phyloP scores from a whole-genome alignment of 768 basidiomycete species.

The Kwoniella mangroviensis region DNA sequence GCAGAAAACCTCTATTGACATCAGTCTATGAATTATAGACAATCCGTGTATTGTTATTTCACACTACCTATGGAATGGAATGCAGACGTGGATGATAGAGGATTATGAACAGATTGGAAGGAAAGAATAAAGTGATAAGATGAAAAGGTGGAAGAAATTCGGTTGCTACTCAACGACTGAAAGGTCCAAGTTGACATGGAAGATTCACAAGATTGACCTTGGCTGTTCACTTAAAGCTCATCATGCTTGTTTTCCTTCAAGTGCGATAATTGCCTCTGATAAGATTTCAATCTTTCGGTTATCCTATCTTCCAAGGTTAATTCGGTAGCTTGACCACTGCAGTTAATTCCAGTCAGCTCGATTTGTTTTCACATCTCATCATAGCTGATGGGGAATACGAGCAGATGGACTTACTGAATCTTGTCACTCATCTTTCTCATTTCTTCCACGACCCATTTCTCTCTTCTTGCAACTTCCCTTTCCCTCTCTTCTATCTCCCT shows the following conservation, averaged over 20 bases:
- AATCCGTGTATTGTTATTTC: not conserved
- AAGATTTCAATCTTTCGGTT: constrained; percentile 49
- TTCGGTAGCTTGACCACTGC: constrained; percentile 45
- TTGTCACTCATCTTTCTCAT: constrained; percentile 51
- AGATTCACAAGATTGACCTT: too few species aligned
- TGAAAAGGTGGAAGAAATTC: too few species aligned
- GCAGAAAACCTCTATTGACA: not conserved
- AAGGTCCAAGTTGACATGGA: too few species aligned
- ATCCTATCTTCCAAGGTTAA: constrained; percentile 51
- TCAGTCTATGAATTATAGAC: not conserved
- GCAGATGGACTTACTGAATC: constrained; percentile 35
- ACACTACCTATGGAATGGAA: too few species aligned
- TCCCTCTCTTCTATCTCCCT: constrained; percentile 47
- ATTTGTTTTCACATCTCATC: not conserved
- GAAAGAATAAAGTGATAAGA: too few species aligned
- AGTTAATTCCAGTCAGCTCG: not conserved
- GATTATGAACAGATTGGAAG: too few species aligned
- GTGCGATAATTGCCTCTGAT: constrained; percentile 40
- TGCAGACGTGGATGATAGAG: too few species aligned
- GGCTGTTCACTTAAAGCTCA: too few species aligned
- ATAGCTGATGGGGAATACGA: not conserved
- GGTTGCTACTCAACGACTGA: too few species aligned
- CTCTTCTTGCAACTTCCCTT: constrained; percentile 40
- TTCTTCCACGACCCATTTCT: constrained; percentile 52
- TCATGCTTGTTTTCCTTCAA: not conserved